Base-by-base conservation (phyloP, 2,329 filamentous ascomycete species). In the Emericellopsis atlantica region DNA sequence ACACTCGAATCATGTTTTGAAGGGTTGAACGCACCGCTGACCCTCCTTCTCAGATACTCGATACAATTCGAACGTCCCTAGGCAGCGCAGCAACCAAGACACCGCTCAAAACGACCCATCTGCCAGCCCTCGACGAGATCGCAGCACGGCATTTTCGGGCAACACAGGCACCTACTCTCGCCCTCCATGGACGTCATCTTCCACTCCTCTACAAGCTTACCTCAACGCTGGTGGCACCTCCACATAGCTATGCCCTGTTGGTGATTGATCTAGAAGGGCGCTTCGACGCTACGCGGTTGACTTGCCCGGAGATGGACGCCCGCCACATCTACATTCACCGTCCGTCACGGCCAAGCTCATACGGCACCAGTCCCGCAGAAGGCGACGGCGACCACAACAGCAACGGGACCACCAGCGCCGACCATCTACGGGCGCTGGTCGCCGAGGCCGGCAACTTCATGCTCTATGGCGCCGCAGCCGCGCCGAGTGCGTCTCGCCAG, bases 151-250 rank as follows among this genome's bases (percentile, higher is more conserved):
- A 75, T 53, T 67, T 71, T 39, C 63, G 63, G 24, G 60, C 63
- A 9, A 72, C 70, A 0, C 66, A 67, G 40, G 60, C 64, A 0
- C 54, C 65, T 1, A 61, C 65, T 2, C 52, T 80, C 12, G 62
- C 67, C 12, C 54, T 79, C 40, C 64, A 64, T 14, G 74, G 76
- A 2, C 68, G 72, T 10, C 58, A 68, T 44, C 59, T 75, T 11
- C 68, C 73, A 0, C 59, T 81, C 8, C 50, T 80, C 31, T 77
- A 80, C 58, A 60, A 66, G 40, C 55, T 81, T 4, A 54, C 76
- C 21, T 69, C 70, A 4, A 62, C 61, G 2, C 60, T 79, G 32
- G 57, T 78, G n/a, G 56, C 64, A 0, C 46, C 63, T 5, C 70
- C 72, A 9, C 57, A 67, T 39, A 47, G 50, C 26, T 69, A 72